Percentiles rank a stretch among this genome's conserved stretches.
Conservation (phyloP, 768 basidiomycete species). For the Sistotremastrum suecicum region DNA sequence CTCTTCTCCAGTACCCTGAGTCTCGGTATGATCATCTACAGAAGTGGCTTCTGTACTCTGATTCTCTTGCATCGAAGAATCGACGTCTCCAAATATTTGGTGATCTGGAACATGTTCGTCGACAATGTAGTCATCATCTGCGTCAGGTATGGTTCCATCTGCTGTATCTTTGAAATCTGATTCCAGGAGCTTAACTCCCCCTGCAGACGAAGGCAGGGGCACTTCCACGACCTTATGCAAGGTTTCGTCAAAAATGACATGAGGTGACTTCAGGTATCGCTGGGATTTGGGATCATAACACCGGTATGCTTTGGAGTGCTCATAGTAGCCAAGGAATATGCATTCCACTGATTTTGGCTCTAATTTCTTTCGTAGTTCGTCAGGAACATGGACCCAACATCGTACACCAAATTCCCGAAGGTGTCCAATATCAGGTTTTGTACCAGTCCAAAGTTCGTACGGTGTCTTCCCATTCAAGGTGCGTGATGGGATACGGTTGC, state of each 20-base stretch:
- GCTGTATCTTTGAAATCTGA: too few relatives aligned
- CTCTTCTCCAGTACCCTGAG: too few relatives aligned
- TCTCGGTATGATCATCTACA: too few relatives aligned
- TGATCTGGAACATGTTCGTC: too few relatives aligned
- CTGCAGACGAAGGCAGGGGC: too few relatives aligned
- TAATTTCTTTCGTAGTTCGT: slow-evolving; percentile 16
- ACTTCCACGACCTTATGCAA: too few relatives aligned
- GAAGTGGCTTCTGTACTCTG: too few relatives aligned
- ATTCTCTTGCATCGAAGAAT: too few relatives aligned
- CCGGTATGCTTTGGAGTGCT: slow-evolving; percentile 5
- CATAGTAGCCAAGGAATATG: slow-evolving; percentile 7
- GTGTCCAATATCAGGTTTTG: slow-evolving; percentile 16
- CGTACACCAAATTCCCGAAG: slow-evolving; percentile 18
- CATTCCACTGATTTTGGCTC: slow-evolving; percentile 6
- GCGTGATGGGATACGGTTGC: slow-evolving; percentile 19
- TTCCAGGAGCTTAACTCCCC: too few relatives aligned
- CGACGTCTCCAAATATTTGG: too few relatives aligned
- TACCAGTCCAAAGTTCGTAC: slow-evolving; percentile 7
- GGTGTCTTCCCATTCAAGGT: slow-evolving; percentile 12
- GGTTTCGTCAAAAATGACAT: slow-evolving; percentile 11
- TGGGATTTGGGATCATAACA: slow-evolving; percentile 9
- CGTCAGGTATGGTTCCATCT: too few relatives aligned
- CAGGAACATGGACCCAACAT: slow-evolving; percentile 14
- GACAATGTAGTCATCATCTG: too few relatives aligned
- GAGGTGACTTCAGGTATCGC: slow-evolving; percentile 5